Evolutionary conservation across 306 rosid species (phyloP), one percentile per base, ranked within the genome.

Genomic region (Pterocarpus santalinus): DNA sequence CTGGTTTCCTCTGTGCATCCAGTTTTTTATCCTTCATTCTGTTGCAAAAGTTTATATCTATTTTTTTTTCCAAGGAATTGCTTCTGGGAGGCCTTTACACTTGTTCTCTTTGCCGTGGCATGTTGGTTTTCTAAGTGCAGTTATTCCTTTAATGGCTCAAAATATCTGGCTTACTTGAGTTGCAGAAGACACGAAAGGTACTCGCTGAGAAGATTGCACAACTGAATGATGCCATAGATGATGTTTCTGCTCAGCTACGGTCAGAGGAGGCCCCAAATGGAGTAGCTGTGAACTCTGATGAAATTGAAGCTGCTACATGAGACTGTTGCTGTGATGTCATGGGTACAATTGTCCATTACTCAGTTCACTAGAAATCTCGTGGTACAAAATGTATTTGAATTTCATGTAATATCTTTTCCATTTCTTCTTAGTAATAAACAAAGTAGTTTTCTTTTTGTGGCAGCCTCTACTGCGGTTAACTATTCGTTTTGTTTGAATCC

Each of bases 171-270:
- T 73, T 65, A 10, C 63, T 65, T 73, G 62, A 58, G 41, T 76
- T 85, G 64, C 93, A 95, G 99, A 95, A 89, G 86, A 93, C 98
- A 28, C 85, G 97, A 49, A 90, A 93, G 75, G 85, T 87, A 65
- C 85, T 95, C 88, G 85, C 99, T 8, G 86, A 85, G 76, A 95
- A 93, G 92, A 95, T 95, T 57, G 98, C 90, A 13, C 94, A 93
- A 82, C 87, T 95, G 81, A 95, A 90, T 73, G 84, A 95, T 77
- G 96, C 99, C 52, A 95, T 95, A 81, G 99, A 95, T 85, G 98
- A 85, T 72, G 94, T 95, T 87, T 91, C 99, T 79, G 46, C 93
- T 72, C 94, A 95, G 90, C 90, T 89, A 72, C 83, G 89, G 33
- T 61, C 95, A 61, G 90, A 86, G 76, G 90, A 90, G 35, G 80